Percentiles rank a stretch among this genome's conserved stretches.
Conservation (phyloP, 352 stramenopile species). For the Phytophthora syringae region DNA sequence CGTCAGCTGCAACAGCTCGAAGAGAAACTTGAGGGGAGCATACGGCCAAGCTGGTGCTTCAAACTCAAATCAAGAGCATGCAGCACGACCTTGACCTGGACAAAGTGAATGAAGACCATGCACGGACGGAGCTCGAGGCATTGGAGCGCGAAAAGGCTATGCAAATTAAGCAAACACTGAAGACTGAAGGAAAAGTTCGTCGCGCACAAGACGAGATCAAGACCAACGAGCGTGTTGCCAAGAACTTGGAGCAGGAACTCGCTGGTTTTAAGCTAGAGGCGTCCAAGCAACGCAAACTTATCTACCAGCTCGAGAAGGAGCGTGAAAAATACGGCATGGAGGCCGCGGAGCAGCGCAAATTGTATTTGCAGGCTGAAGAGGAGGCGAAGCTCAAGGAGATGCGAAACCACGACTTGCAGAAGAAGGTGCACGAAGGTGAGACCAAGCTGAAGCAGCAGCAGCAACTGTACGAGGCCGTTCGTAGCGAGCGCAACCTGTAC, state of each 20-base stretch:
- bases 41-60: slow-evolving; percentile 80
- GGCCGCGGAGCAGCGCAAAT: slow-evolving; percentile 81
- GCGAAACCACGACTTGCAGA: slow-evolving; percentile 84
- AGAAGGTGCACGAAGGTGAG: slow-evolving; percentile 91
- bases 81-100: slow-evolving; percentile 82
- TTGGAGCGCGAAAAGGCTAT: slow-evolving; percentile 91
- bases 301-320: slow-evolving; percentile 94
- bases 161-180: slow-evolving; percentile 83
- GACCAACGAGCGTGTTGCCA: slow-evolving; percentile 92
- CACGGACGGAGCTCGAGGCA: slow-evolving; percentile 77
- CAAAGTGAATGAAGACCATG: slow-evolving; percentile 79
- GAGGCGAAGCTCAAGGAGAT: slow-evolving; percentile 85
- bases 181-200: slow-evolving; percentile 86
- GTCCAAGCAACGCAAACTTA: slow-evolving; percentile 89
- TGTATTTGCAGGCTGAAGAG: slow-evolving; percentile 87
- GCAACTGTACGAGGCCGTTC: slow-evolving; percentile 95
- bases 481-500: slow-evolving; percentile 95
- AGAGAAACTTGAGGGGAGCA: slow-evolving; percentile 93
- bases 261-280: slow-evolving; percentile 87
- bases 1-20: slow-evolving; percentile 90
- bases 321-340: slow-evolving; percentile 92
- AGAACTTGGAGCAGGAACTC: slow-evolving; percentile 85
- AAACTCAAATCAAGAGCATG: slow-evolving; percentile 86
- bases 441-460: slow-evolving; percentile 97
- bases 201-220: slow-evolving; percentile 91